Evolutionary conservation across 2,329 filamentous ascomycete species (phyloP).

Genomic region (Neofusicoccum laricinum): DNA sequence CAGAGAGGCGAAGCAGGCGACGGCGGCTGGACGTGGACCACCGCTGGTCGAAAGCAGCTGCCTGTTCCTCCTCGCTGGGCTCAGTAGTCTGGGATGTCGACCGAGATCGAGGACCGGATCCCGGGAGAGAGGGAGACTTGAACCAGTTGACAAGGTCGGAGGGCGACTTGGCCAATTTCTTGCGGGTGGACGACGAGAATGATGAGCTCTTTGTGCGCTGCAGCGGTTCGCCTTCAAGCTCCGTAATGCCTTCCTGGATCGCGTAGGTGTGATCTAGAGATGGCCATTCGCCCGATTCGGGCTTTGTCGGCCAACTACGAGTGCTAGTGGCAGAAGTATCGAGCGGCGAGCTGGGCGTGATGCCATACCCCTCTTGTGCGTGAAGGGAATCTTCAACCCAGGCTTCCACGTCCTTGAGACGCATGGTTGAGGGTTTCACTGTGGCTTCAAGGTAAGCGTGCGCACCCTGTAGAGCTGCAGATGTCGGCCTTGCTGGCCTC

Average conservation of each 20-base stretch:
- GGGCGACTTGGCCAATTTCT: neutral
- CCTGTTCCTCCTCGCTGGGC: neutral
- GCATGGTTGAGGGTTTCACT: constrained; percentile 2
- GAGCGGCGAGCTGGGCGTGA: neutral
- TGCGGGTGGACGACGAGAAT: neutral
- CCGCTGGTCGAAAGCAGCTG: neutral
- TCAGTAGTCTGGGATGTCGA: constrained; percentile 1
- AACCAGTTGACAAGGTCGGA: constrained; percentile 7
- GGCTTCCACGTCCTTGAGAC: neutral
- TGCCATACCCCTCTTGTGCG: neutral
- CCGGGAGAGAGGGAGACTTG: neutral
- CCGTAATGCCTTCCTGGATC: neutral
- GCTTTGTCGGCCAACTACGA: neutral
- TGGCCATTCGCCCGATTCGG: neutral
- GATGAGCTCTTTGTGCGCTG: neutral
- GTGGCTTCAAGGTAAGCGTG: constrained; percentile 5
- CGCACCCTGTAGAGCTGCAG: neutral
- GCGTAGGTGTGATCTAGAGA: neutral
- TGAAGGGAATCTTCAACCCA: constrained; percentile 8
- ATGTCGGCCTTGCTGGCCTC: constrained; percentile 2
- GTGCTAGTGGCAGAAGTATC: neutral
- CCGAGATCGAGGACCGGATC: neutral
- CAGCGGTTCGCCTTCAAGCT: neutral
- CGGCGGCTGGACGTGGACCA: constrained; percentile 1
- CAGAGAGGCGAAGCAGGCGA: neutral